A percentile compares a stretch with the other conserved stretches of the same genome.
Evolutionary conservation across 331 rosid species (phyloP).

Genomic region (Acacia concinna): DNA sequence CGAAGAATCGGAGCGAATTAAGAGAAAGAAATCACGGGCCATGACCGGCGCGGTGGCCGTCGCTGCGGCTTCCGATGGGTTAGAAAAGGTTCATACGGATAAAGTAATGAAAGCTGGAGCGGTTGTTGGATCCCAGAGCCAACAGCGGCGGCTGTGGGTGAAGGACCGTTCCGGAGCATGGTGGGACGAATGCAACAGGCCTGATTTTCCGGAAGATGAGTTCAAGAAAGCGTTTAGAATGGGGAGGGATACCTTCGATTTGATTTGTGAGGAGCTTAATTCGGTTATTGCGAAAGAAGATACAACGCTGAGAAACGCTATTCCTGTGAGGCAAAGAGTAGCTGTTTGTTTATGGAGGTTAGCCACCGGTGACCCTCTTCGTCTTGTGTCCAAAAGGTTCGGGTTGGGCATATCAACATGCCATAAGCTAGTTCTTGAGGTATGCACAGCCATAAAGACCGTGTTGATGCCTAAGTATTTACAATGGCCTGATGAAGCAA

Average conservation of each 20-base stretch:
- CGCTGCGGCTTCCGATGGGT: slow-evolving; percentile 34
- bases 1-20: slow-evolving; percentile 53
- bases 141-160: slow-evolving; percentile 73
- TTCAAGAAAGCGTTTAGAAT: slow-evolving; percentile 74
- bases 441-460: slow-evolving; percentile 65
- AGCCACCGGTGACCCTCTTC: slow-evolving; percentile 90
- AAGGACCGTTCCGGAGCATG: slow-evolving; percentile 86
- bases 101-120: slow-evolving; percentile 23
- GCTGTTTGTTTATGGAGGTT: slow-evolving; percentile 85
- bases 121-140: slow-evolving; percentile 33
- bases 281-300: slow-evolving; percentile 75
- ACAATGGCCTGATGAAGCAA: slow-evolving; percentile 63
- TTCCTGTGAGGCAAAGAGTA: slow-evolving; percentile 77
- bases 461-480: slow-evolving; percentile 78
- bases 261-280: slow-evolving; percentile 75
- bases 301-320: slow-evolving; percentile 72
- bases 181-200: slow-evolving; percentile 84
- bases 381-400: slow-evolving; percentile 64
- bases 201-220: slow-evolving; percentile 76
- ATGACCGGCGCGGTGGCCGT: slow-evolving; percentile 33
- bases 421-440: slow-evolving; percentile 80
- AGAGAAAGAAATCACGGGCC: slow-evolving; percentile 50
- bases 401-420: slow-evolving; percentile 88
- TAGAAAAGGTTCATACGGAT: slow-evolving; percentile 23
- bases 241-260: slow-evolving; percentile 66